Evolutionary conservation across 2,329 filamentous ascomycete genomes (phyloP).

Genomic region (Colletotrichum tabaci): DNA sequence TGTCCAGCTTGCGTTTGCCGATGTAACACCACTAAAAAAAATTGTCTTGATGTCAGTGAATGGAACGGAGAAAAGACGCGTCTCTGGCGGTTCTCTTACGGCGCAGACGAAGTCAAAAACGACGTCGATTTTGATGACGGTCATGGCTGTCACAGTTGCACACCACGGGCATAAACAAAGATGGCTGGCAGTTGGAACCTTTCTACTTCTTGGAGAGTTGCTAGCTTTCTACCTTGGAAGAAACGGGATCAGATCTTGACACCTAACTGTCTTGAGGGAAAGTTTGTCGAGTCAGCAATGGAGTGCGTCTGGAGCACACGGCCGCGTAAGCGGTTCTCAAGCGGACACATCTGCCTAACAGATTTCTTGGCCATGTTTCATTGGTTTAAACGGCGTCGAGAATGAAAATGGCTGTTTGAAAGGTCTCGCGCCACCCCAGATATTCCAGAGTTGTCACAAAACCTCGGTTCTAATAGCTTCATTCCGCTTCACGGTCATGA

Average conservation of each 20-base stretch:
- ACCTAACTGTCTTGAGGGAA: background rate
- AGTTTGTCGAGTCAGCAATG: background rate
- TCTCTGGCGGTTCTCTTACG: slow-evolving; percentile 41
- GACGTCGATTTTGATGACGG: slow-evolving; percentile 46
- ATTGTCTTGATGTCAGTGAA: background rate
- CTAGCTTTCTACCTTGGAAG: background rate
- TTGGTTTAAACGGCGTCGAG: background rate
- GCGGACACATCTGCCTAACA: background rate
- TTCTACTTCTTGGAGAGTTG: too few relatives aligned
- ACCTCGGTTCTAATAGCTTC: background rate
- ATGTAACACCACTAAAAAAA: slow-evolving; percentile 56
- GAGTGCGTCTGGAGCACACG: background rate
- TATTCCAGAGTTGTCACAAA: background rate
- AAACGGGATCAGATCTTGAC: background rate
- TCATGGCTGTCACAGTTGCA: slow-evolving; percentile 26
- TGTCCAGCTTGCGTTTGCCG: slow-evolving; percentile 55
- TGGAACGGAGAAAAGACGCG: background rate
- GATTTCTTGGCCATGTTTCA: background rate
- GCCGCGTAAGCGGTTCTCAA: background rate
- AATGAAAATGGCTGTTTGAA: too few relatives aligned
- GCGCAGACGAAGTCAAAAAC: slow-evolving; percentile 52
- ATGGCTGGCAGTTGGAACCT: too few relatives aligned
- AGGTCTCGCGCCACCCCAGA: too few relatives aligned
- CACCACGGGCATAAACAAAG: too few relatives aligned
- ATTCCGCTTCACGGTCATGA: background rate